Conservation (phyloP, 208 protist genomes). For the Leptomonas pyrrhocoris region DNA sequence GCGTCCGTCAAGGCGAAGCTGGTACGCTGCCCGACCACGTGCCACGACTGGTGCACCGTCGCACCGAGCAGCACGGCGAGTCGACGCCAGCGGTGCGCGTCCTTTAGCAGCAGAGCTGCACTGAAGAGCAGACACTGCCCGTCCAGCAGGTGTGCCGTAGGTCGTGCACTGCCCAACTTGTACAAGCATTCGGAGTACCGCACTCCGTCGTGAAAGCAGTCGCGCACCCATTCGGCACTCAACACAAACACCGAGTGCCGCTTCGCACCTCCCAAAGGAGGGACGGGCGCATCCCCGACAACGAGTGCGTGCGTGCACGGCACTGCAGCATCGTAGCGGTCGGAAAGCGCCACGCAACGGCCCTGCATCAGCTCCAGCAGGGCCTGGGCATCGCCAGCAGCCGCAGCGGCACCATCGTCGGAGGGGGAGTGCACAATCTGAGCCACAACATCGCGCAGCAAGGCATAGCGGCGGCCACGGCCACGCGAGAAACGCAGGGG, state of each 20-base stretch:
- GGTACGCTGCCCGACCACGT: conserved; percentile 19
- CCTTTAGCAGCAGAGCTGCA: background rate
- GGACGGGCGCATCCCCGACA: background rate
- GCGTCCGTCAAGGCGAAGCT: conserved; percentile 25
- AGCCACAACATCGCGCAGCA: conserved; percentile 25
- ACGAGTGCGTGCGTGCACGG: conserved; percentile 26
- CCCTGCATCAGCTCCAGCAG: conserved; percentile 76
- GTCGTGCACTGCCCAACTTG: conserved; percentile 2
- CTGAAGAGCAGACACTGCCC: conserved; percentile 24
- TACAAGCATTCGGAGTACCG: conserved; percentile 32
- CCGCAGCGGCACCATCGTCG: conserved; percentile 14
- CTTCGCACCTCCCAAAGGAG: background rate
- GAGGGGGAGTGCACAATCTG: conserved; percentile 2
- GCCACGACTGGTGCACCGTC: conserved; percentile 24
- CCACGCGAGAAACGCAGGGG: background rate
- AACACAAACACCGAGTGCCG: conserved; percentile 1
- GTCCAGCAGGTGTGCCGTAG: conserved; percentile 11
- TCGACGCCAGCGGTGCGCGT: conserved; percentile 5
- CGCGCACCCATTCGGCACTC: conserved; percentile 21
- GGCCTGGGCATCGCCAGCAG: conserved; percentile 40
- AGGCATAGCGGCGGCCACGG: background rate
- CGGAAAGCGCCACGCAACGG: conserved; percentile 48
- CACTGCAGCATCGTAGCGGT: background rate
- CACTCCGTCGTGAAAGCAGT: conserved; percentile 23
- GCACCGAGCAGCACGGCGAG: conserved; percentile 25